phyloP scores from a whole-genome alignment of 805 yeast genomes.

The Candida insectorum region DNA sequence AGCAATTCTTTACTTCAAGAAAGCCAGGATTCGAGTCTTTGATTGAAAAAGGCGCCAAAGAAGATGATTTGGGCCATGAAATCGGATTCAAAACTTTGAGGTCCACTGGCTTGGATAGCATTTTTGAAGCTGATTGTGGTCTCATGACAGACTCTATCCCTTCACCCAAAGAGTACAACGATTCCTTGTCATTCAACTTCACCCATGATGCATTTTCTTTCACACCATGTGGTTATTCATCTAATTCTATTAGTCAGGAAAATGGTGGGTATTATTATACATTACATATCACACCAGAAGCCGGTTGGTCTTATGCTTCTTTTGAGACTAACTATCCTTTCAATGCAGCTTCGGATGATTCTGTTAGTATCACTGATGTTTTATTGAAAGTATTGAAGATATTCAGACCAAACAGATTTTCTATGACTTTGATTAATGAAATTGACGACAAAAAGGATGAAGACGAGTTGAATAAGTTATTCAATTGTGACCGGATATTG shows the following conservation, averaged over 20 bases:
- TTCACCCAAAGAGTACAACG: conserved; percentile 30
- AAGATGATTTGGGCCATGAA: conserved; percentile 74
- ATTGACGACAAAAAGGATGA: conserved; percentile 9
- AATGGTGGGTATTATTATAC: conserved; percentile 59
- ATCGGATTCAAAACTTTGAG: conserved; percentile 69
- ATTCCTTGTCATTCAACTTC: conserved; percentile 28
- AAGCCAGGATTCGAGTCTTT: conserved; percentile 38
- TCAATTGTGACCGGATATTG: conserved; percentile 22
- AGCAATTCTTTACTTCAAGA: conserved; percentile 56
- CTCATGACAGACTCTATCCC: conserved; percentile 1
- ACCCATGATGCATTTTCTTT: conserved; percentile 85
- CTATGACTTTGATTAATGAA: conserved; percentile 40
- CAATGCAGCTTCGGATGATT: conserved; percentile 13
- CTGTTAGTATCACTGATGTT: conserved; percentile 50
- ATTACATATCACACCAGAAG: conserved; percentile 90
- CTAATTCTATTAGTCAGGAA: conserved; percentile 66
- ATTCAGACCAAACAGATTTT: conserved; percentile 75
- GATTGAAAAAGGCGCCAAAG: conserved; percentile 42
- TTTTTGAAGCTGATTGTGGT: conserved; percentile 35
- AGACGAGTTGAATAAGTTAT: conserved; percentile 11
- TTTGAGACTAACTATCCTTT: conserved; percentile 84
- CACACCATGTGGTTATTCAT: conserved; percentile 92
- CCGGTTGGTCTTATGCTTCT: conserved; percentile 93
- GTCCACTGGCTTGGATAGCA: conserved; percentile 56
- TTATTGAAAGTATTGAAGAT: conserved; percentile 56